Evolutionary conservation across 805 yeast genomes (phyloP).

Genomic region (Pichia pseudocactophila): DNA sequence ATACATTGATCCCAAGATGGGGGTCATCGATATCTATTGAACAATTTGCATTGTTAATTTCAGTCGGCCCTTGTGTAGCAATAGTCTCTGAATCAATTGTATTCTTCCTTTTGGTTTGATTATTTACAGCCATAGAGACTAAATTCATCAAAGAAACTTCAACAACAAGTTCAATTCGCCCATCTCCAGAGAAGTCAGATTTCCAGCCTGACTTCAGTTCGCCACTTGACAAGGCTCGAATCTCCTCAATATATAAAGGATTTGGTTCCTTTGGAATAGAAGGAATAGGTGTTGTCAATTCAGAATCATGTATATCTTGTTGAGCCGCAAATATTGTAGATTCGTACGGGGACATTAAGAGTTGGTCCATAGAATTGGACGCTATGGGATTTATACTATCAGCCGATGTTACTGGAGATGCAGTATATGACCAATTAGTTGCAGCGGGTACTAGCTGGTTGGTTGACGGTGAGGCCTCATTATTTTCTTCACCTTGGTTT

Average conservation of each 20-base stretch:
- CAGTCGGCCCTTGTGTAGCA: constrained; percentile 18
- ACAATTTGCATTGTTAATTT: constrained; percentile 37
- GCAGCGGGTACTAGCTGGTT: constrained; percentile 17
- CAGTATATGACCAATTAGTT: constrained; percentile 22
- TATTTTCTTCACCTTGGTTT: neutral
- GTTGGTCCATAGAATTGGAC: constrained; percentile 3
- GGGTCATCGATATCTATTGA: constrained; percentile 81
- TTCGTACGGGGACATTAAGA: neutral
- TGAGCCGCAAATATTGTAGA: too few species aligned
- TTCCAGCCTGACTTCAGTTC: constrained; percentile 93
- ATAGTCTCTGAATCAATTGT: constrained; percentile 27
- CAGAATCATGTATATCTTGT: neutral
- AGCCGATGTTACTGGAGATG: constrained; percentile 4
- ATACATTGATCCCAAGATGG: constrained; percentile 63
- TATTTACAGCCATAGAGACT: constrained; percentile 39
- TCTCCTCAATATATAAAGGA: constrained; percentile 57
- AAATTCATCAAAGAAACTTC: constrained; percentile 55
- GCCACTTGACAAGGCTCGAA: constrained; percentile 64
- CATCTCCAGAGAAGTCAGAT: constrained; percentile 72
- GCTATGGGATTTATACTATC: neutral
- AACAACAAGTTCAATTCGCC: constrained; percentile 71
- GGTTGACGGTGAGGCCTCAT: neutral
- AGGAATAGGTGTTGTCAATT: neutral
- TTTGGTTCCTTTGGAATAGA: neutral
- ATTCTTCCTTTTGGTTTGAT: constrained; percentile 21